Base-by-base conservation (phyloP, 108 stramenopile species). In the Discostella pseudostelligera region DNA sequence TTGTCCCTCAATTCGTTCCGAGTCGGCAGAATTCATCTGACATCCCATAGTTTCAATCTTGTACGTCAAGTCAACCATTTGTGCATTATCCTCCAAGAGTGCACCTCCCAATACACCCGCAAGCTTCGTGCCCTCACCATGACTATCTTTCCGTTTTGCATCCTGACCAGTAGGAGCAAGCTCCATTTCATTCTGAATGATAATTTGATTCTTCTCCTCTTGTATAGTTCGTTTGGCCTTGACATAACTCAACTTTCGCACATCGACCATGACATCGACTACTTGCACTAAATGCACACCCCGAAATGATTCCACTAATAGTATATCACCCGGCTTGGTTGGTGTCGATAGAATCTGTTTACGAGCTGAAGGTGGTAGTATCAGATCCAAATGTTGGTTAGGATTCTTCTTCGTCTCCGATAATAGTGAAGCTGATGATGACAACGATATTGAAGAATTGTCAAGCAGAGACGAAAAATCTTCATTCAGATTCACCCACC, bases 1-100 rank as follows among this genome's bases (percentile, higher is more conserved):
- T 54, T 96, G 95, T 24, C 96, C 98, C 65, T 94, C 96, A 53
- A 99, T 93, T 32, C 98, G 76, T 81, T 99, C 98, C 35, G 88
- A 91, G 69, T 99, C 98, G 4, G 98, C 96, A 21, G 88, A 65
- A 67, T 99, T 99, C 98, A 99, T 99, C 82, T 97, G 96, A 67
- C 98, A 98, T 12, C 98, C 96, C 87, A 91, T 94, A 0, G 89
- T 90, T 65, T 92, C 87, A 56, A 95, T 77, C 49, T 84, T 84
- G 59, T 92, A 95, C 8, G 86, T 90, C 55, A 83, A 39, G 28
- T 79, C 74, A 16, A 70, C 17, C 36, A 59, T 47, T 48, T 40
- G 13, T 4, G 55, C n/a, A 19, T 67, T 56, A 5, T 61, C 63
- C 43, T 62, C 80, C 56, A 45, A 57, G 10, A 72, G 69, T 28